phyloP scores from a whole-genome alignment of 345 rosid genomes.

The Ricinus communis region DNA sequence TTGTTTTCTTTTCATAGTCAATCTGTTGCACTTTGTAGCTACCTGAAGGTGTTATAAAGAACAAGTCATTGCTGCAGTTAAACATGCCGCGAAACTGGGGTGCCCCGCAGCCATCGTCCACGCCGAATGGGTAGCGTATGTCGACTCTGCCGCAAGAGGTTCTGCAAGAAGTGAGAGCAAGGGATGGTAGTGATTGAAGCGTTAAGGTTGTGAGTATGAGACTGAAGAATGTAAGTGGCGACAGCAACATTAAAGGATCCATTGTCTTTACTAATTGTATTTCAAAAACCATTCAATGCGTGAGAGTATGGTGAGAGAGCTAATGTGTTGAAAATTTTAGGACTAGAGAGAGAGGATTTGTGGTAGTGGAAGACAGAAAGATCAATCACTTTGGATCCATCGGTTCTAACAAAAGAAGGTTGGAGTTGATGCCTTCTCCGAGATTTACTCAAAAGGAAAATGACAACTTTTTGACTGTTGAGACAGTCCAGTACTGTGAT shows the following conservation, averaged over 20 bases:
- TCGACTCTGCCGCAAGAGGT: constrained; percentile 59
- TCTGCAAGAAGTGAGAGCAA: constrained; percentile 39
- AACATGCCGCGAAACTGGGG: constrained; percentile 69
- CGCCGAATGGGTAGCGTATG: constrained; percentile 74
- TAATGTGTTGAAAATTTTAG: too few relatives aligned
- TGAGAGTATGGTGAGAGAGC: background rate
- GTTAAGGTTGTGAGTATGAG: background rate
- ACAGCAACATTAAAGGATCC: background rate
- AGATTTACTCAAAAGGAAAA: constrained; percentile 11
- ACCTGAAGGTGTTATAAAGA: constrained; percentile 77
- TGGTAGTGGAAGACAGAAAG: background rate
- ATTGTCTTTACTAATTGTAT: background rate
- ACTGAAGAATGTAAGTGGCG: background rate
- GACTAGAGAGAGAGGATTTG: background rate
- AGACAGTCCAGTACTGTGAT: constrained; percentile 14
- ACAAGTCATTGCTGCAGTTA: constrained; percentile 65
- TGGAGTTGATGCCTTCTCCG: background rate
- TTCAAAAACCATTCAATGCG: background rate
- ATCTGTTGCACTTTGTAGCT: constrained; percentile 75
- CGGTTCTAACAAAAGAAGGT: background rate
- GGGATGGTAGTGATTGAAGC: background rate
- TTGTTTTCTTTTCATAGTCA: constrained; percentile 59
- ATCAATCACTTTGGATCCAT: background rate
- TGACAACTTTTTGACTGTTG: constrained; percentile 10
- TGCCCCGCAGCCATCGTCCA: constrained; percentile 91